These are phyloP conservation scores for Penicillium salamii DNA, from an alignment of 495 filamentous ascomycete species.

Conservation along the genomic window DNA sequence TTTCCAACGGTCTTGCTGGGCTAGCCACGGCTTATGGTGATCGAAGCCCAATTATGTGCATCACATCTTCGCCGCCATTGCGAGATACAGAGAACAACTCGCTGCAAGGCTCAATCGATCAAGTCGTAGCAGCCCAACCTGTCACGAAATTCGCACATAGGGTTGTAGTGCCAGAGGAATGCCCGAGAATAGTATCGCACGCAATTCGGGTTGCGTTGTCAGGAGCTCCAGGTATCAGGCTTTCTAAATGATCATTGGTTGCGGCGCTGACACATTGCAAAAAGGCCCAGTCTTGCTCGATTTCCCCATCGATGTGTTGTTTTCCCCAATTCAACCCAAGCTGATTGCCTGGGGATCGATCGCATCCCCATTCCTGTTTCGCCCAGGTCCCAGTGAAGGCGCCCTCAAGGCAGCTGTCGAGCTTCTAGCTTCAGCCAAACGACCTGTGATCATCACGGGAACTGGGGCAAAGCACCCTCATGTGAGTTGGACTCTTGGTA, in stretches of 20 bases:
- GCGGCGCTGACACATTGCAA: no score
- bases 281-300: conserved; percentile 27
- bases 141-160: conserved; percentile 31
- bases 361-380: conserved; percentile 17
- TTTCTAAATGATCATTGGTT: no score
- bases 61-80: conserved; percentile 28
- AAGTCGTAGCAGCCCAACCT: conserved; percentile 20
- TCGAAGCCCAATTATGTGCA: conserved; percentile 24
- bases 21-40: conserved; percentile 28
- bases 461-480: conserved; percentile 15
- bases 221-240: conserved; percentile 29
- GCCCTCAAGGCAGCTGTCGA: conserved; percentile 15
- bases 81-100: conserved; percentile 30
- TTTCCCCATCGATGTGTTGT: conserved; percentile 29
- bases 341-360: conserved; percentile 31
- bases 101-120: conserved; percentile 29
- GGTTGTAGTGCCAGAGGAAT: conserved; percentile 24
- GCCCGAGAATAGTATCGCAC: conserved; percentile 24
- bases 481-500: conserved; percentile 6
- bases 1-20: conserved; percentile 29
- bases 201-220: conserved; percentile 25
- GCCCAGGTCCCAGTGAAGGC: conserved; percentile 15
- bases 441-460: conserved; percentile 24
- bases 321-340: conserved; percentile 21
- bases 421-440: conserved; percentile 13